These are phyloP conservation scores for Blastobotrys buckinghamii DNA, from an alignment of 1,139 yeast genomes.

Conservation along the genomic window DNA sequence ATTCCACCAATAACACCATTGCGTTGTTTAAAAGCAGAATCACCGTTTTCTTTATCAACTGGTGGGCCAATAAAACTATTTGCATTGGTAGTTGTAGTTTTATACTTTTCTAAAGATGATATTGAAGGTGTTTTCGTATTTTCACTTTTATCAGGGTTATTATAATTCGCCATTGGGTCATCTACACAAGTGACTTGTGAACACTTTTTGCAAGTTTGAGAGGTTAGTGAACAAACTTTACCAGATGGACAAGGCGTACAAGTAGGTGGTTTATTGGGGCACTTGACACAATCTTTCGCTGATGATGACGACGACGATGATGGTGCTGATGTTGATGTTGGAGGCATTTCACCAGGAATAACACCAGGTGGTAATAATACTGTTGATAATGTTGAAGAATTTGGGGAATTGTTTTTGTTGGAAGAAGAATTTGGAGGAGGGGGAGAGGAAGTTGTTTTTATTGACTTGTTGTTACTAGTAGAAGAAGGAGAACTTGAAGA, in stretches of 20 bases:
- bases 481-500: not conserved
- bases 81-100: not conserved
- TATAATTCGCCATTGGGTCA: not conserved
- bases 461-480: not conserved
- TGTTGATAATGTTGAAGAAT: not conserved
- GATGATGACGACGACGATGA: not conserved
- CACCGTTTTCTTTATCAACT: not conserved
- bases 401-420: not conserved
- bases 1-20: constrained; percentile 9
- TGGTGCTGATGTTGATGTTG: not conserved
- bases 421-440: not conserved
- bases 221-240: constrained; percentile 31
- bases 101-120: not conserved
- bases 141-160: not conserved
- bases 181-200: constrained; percentile 31
- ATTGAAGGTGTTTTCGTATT: not conserved
- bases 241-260: constrained; percentile 19
- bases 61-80: not conserved
- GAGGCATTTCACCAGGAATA: not conserved
- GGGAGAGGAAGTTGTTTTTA: not conserved
- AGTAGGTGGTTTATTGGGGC: constrained; percentile 10
- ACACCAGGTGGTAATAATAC: not conserved
- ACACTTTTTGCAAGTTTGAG: constrained; percentile 53
- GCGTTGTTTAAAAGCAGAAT: not conserved
- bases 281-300: constrained; percentile 6